Conservation (phyloP, 2,329 filamentous ascomycete species). For the Aspergillus persii region DNA sequence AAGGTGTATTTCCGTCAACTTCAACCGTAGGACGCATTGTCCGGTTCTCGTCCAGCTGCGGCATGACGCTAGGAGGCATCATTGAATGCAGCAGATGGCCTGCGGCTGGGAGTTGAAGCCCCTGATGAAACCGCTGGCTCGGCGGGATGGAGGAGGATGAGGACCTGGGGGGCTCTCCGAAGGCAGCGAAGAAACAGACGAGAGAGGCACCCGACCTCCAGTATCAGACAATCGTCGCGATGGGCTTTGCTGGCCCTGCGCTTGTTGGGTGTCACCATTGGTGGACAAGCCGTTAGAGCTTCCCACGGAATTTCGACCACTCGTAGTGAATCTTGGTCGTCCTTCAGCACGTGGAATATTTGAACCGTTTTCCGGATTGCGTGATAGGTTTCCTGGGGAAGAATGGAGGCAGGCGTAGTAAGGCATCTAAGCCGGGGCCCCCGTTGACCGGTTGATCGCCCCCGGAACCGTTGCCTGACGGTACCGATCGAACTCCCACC, state of each 20-base stretch:
- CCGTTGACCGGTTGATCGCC: constrained; percentile 45
- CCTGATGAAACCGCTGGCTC: constrained; percentile 56
- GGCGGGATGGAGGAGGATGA: constrained; percentile 62
- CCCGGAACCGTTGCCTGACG: constrained; percentile 48
- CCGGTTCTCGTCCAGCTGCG: constrained; percentile 40
- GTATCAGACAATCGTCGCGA: constrained; percentile 35
- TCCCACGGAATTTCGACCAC: constrained; percentile 55
- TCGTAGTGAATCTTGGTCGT: constrained; percentile 51
- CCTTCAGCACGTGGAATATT: constrained; percentile 54
- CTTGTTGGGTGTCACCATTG: constrained; percentile 54
- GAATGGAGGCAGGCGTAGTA: constrained; percentile 46
- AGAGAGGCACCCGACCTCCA: constrained; percentile 26
- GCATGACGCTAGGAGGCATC: constrained; percentile 35
- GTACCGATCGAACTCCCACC: constrained; percentile 66
- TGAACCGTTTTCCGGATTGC: constrained; percentile 46
- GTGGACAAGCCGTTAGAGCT: constrained; percentile 49
- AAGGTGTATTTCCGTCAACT: constrained; percentile 41
- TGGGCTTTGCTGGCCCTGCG: constrained; percentile 43
- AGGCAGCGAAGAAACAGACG: constrained; percentile 43
- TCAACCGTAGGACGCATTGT: constrained; percentile 36
- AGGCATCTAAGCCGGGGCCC: constrained; percentile 44
- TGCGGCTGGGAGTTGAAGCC: constrained; percentile 48
- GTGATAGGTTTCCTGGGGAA: constrained; percentile 44
- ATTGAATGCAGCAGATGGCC: constrained; percentile 51
- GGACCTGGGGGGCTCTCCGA: constrained; percentile 59